Percentiles rank a stretch among this genome's conserved stretches.
These are phyloP conservation scores for Kregervanrija delftensis DNA, from an alignment of 805 yeast species.

Conservation along the genomic window DNA sequence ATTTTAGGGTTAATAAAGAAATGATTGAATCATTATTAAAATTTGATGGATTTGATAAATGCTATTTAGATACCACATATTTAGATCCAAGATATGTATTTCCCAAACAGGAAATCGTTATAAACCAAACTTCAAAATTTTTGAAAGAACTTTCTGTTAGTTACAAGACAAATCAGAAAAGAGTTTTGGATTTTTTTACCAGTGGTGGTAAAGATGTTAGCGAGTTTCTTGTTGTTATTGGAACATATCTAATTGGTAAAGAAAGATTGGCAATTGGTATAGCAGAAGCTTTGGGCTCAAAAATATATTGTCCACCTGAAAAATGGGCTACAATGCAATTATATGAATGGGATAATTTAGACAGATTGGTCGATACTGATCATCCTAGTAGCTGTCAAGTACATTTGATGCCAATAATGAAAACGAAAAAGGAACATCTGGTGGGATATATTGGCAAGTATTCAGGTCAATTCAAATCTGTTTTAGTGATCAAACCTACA, in stretches of 20 bases:
- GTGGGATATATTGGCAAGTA: slow-evolving; percentile 43
- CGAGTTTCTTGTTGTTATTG: slow-evolving; percentile 53
- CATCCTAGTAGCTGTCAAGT: slow-evolving; percentile 46
- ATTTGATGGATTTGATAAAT: slow-evolving; percentile 39
- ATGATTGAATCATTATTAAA: slow-evolving; percentile 37
- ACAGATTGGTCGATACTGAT: slow-evolving; percentile 33
- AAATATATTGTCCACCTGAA: slow-evolving; percentile 45
- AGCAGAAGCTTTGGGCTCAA: slow-evolving; percentile 45
- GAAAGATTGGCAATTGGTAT: slow-evolving; percentile 72
- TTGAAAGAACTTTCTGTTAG: slow-evolving; percentile 24
- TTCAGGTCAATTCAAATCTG: slow-evolving; percentile 42
- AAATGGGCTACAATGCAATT: slow-evolving; percentile 40
- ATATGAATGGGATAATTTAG: slow-evolving; percentile 38
- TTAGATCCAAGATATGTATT: slow-evolving; percentile 67
- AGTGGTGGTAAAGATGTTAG: slow-evolving; percentile 3
- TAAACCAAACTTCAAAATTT: slow-evolving; percentile 51
- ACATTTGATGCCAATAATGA: slow-evolving; percentile 68
- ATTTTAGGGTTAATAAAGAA: slow-evolving; percentile 62
- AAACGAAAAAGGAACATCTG: slow-evolving; percentile 40
- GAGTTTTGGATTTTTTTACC: slow-evolving; percentile 34
- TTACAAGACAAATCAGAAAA: slow-evolving; percentile 19
- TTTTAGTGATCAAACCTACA: slow-evolving; percentile 78
- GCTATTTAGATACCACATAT: slow-evolving; percentile 90
- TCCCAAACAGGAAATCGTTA: slow-evolving; percentile 69
- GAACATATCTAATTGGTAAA: slow-evolving; percentile 90